Percentiles rank a stretch among this genome's conserved stretches.
These are phyloP conservation scores for Eremomyces bilateralis DNA, from an alignment of 495 filamentous ascomycete genomes.

Conservation along the genomic window DNA sequence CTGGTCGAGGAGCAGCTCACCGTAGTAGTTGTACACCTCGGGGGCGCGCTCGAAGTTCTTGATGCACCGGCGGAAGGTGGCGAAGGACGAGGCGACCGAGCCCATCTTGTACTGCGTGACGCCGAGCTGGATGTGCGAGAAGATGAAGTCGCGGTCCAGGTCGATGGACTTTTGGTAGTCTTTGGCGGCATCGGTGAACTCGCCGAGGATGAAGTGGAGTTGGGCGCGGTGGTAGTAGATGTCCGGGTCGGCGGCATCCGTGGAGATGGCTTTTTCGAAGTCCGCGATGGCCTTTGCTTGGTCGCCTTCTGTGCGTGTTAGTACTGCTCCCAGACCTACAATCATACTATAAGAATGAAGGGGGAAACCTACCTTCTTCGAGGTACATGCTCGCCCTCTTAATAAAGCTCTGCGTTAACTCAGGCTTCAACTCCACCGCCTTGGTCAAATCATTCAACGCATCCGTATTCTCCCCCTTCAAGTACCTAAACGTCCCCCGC, in stretches of 20 bases:
- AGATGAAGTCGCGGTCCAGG: slow-evolving; percentile 86
- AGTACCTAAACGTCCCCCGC: slow-evolving; percentile 84
- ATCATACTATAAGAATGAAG: too few relatives aligned
- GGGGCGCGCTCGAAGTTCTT: slow-evolving; percentile 96
- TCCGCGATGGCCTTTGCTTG: slow-evolving; percentile 72
- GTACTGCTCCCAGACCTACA: slow-evolving; percentile 2
- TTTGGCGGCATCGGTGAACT: slow-evolving; percentile 82
- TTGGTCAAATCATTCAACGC: slow-evolving; percentile 70
- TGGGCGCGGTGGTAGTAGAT: slow-evolving; percentile 99
- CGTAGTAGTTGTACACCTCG: slow-evolving; percentile 99
- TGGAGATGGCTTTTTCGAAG: slow-evolving; percentile 63
- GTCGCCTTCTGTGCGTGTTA: slow-evolving; percentile 35
- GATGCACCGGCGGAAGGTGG: slow-evolving; percentile 88
- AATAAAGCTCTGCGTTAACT: slow-evolving; percentile 88
- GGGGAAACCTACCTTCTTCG: slow-evolving; percentile 63
- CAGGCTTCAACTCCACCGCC: slow-evolving; percentile 73
- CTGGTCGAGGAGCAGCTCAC: slow-evolving; percentile 94
- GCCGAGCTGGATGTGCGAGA: slow-evolving; percentile 97
- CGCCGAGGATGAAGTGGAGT: slow-evolving; percentile 89
- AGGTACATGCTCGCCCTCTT: slow-evolving; percentile 97
- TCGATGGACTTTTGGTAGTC: slow-evolving; percentile 99
- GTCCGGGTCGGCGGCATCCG: slow-evolving; percentile 80
- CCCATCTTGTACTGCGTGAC: slow-evolving; percentile 99
- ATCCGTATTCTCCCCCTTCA: slow-evolving; percentile 64
- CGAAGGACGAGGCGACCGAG: slow-evolving; percentile 91